Evolutionary conservation across 23 red algal species (phyloP).

Genomic region (Gracilaria gracilis): DNA sequence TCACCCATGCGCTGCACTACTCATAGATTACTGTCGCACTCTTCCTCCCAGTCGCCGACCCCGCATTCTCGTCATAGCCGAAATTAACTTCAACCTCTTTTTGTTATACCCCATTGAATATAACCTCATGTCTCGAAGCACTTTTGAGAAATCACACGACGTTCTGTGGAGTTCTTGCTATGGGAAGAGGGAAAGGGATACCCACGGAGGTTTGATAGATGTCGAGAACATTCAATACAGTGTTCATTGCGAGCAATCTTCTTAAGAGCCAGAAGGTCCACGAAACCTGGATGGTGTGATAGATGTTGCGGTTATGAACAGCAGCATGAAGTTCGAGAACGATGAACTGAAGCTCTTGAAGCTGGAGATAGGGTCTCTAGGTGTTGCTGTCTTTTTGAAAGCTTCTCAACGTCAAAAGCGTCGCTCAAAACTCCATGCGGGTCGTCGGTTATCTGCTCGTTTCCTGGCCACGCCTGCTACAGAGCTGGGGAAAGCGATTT

Average conservation of each 20-base stretch:
- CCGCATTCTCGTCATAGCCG: conserved; percentile 32
- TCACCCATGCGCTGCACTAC: conserved; percentile 35
- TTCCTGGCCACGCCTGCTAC: background rate
- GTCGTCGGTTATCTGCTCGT: background rate
- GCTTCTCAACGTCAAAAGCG: background rate
- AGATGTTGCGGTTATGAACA: background rate
- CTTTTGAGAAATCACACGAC: conserved; percentile 27
- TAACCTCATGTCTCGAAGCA: conserved; percentile 50
- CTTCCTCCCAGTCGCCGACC: conserved; percentile 33
- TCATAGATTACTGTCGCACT: conserved; percentile 55
- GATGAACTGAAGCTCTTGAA: conserved; percentile 26
- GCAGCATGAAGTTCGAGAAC: conserved; percentile 8
- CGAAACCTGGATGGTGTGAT: background rate
- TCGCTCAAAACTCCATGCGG: background rate
- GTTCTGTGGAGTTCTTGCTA: conserved; percentile 56
- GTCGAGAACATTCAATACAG: conserved; percentile 38
- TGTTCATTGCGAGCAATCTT: background rate
- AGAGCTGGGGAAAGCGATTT: background rate
- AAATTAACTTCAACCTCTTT: conserved; percentile 7
- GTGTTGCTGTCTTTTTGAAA: conserved; percentile 54
- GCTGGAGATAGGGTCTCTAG: conserved; percentile 34
- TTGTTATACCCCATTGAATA: conserved; percentile 49
- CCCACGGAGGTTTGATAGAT: conserved; percentile 39
- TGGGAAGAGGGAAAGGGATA: conserved; percentile 41
- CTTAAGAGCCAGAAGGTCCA: background rate